Conservation (phyloP, 1,284 basidiomycete genomes). For the Ceratobasidium sp. region DNA sequence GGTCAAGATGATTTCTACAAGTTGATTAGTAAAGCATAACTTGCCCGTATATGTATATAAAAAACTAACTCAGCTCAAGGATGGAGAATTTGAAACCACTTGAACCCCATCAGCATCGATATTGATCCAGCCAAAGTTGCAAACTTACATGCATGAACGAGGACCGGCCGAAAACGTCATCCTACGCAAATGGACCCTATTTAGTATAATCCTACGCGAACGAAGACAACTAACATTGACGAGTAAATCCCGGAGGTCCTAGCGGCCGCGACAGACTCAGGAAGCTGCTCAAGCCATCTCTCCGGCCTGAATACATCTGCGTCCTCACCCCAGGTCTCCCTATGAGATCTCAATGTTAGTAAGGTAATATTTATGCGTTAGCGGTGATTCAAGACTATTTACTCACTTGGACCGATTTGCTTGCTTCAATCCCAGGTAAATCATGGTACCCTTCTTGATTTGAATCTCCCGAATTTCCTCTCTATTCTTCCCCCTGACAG, state of each 20-base stretch:
- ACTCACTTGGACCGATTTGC: too few relatives aligned
- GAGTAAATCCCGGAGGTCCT: constrained; percentile 16
- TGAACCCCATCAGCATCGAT: background rate
- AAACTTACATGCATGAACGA: constrained; percentile 17
- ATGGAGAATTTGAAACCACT: constrained; percentile 25
- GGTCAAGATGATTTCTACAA: constrained; percentile 13
- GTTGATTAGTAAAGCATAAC: background rate
- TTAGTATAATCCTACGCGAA: background rate
- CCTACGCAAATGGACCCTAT: constrained; percentile 1
- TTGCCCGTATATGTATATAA: background rate
- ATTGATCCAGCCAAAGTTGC: background rate
- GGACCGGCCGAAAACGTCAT: constrained; percentile 23
- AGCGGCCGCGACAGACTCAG: background rate
- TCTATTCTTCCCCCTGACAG: constrained; percentile 2
- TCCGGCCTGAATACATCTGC: constrained; percentile 1
- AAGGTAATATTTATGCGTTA: too few relatives aligned
- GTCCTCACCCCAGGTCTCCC: constrained; percentile 27
- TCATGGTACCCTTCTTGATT: too few relatives aligned
- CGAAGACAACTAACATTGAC: constrained; percentile 1
- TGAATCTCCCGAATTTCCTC: background rate
- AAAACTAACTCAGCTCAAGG: constrained; percentile 7
- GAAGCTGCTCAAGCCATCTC: background rate
- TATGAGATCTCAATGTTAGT: too few relatives aligned
- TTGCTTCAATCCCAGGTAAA: too few relatives aligned
- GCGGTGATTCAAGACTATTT: too few relatives aligned